phyloP scores from a whole-genome alignment of 331 rosid genomes.

The Ulmus americana region DNA sequence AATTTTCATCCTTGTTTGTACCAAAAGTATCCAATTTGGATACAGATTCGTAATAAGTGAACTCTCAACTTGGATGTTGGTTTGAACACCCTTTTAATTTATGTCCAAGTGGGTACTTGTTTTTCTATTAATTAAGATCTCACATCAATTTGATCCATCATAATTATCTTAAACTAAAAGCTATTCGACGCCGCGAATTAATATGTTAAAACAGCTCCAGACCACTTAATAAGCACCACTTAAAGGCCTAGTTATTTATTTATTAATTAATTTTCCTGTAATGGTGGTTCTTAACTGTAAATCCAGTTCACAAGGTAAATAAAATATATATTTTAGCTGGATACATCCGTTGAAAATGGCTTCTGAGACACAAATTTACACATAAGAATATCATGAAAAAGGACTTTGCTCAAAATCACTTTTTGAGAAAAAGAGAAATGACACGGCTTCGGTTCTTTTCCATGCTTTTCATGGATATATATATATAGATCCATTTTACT shows the following conservation, averaged over 20 bases:
- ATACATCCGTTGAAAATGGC: background rate
- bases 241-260: background rate
- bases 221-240: background rate
- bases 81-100: conserved; percentile 1
- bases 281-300: background rate
- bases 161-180: background rate
- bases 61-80: conserved; percentile 8
- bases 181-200: conserved; percentile 15
- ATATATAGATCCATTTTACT: background rate
- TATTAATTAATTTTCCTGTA: background rate
- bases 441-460: background rate
- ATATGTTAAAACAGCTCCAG: background rate
- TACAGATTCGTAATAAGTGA: background rate
- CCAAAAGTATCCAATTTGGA: background rate
- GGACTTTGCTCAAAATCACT: background rate
- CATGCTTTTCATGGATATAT: background rate
- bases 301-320: conserved; percentile 1
- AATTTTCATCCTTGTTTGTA: background rate
- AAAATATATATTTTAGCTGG: background rate
- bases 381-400: background rate
- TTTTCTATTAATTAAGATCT: no score
- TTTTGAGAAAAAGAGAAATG: background rate
- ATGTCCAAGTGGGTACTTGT: background rate
- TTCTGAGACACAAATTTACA: conserved; percentile 7
- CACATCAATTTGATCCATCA: background rate